Evolutionary conservation across 129 eudicot species (phyloP), one percentile per base, ranked within the genome.

Genomic region (Saposhnikovia divaricata): DNA sequence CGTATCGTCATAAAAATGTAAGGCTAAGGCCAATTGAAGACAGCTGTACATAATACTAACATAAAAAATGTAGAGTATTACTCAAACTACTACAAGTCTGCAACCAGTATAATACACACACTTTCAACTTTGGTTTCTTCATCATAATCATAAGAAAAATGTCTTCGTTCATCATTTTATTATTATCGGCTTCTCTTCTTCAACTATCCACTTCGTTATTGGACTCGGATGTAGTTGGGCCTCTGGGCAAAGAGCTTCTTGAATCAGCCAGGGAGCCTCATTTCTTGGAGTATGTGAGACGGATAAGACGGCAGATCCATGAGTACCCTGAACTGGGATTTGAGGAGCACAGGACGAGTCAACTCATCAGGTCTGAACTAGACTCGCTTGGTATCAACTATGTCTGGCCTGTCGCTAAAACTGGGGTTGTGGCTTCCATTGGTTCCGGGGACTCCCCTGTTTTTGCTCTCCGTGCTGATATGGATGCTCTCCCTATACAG

Each of bases 401-500:
- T 77, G 65, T 83, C 2, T 87, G 89, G 89, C 93, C 93, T 44
- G 90, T 89, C 37, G 93, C 87, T 71, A 57, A 75, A 53, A 89
- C 93, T 3, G 93, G 93, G 3, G 80, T 89, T 0, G 89, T 89
- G 11, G 93, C 93, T 71, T 65, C 90, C 43, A 85, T 90, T 85
- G 89, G 89, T 21, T 87, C 89, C 50, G 93, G 89, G 21, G 28
- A 40, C 74, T 83, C 80, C 27, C 93, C 93, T 38, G 65, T 85
- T 42, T 89, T 89, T 78, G 89, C 86, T 31, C 90, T 89, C 37
- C 87, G 93, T 4, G 93, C 93, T 59, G 93, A 89, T 63, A 89
- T 89, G 93, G 93, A 89, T 78, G 93, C 93, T 61, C 87, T 89
- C 38, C 87, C 92, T 44, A 55, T 89, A 15, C 92, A 89, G 92